Percentiles rank a stretch among this genome's conserved stretches.
These are phyloP conservation scores for Ascochyta lentis DNA, from an alignment of 2,329 filamentous ascomycete species.

Conservation along the genomic window DNA sequence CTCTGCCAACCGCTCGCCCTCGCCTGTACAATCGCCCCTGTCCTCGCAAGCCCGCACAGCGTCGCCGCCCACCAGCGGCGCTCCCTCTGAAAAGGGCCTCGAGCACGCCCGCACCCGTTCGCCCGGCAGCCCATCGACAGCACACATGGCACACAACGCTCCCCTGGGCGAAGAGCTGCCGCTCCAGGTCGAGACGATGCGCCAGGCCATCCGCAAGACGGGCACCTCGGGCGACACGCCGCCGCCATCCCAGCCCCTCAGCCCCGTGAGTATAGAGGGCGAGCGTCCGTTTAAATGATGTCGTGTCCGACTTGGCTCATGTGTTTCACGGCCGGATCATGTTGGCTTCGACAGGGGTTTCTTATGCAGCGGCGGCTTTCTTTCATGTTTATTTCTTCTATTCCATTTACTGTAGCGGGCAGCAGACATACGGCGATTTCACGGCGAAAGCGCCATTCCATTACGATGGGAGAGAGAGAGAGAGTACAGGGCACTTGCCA, in stretches of 20 bases:
- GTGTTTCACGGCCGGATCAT: not conserved
- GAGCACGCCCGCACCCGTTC: slow-evolving; percentile 69
- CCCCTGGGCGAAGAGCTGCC: slow-evolving; percentile 73
- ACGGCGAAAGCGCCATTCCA: too few relatives aligned
- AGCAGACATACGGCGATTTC: not conserved
- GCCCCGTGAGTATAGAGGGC: slow-evolving; percentile 49
- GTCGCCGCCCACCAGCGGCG: slow-evolving; percentile 78
- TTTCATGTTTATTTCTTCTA: slow-evolving; percentile 7
- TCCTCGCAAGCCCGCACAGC: slow-evolving; percentile 73
- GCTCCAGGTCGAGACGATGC: slow-evolving; percentile 91
- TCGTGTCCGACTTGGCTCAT: not conserved
- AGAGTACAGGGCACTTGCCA: not conserved
- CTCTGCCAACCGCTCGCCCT: slow-evolving; percentile 71
- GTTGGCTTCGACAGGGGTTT: slow-evolving; percentile 1
- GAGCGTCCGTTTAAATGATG: slow-evolving; percentile 39
- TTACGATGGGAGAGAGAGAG: too few relatives aligned
- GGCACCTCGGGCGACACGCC: slow-evolving; percentile 78
- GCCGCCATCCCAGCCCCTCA: slow-evolving; percentile 48
- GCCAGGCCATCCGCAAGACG: slow-evolving; percentile 83
- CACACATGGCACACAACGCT: slow-evolving; percentile 59
- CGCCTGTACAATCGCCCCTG: slow-evolving; percentile 78
- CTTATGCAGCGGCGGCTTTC: slow-evolving; percentile 10
- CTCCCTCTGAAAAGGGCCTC: slow-evolving; percentile 74
- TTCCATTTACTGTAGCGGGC: not conserved
- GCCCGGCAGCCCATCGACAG: slow-evolving; percentile 64